These are phyloP conservation scores for Postia placenta DNA, from an alignment of 768 basidiomycete genomes.

Conservation along the genomic window DNA sequence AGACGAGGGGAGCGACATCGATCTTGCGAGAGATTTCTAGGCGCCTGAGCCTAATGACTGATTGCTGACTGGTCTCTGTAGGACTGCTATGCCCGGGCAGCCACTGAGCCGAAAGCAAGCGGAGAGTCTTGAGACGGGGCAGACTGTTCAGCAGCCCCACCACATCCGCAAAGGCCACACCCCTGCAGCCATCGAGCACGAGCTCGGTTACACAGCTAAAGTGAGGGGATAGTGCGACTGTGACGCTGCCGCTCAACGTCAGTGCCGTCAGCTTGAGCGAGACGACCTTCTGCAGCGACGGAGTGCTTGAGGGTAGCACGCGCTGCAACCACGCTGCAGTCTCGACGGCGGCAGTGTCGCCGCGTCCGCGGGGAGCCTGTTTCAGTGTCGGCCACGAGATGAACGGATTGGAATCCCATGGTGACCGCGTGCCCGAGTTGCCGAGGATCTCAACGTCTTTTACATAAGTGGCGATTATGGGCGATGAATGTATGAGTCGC, in stretches of 20 bases:
- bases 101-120: constrained; percentile 14
- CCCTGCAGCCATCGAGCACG: constrained; percentile 12
- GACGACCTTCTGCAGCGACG: constrained; percentile 1
- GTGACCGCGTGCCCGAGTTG: background rate
- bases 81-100: background rate
- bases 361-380: background rate
- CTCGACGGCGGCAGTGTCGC: constrained; percentile 1
- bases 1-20: constrained; percentile 12
- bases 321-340: constrained; percentile 4
- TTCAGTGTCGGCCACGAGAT: constrained; percentile 15
- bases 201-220: constrained; percentile 7
- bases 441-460: constrained; percentile 13
- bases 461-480: constrained; percentile 8
- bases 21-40: constrained; percentile 15
- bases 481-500: constrained; percentile 3
- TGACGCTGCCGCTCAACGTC: constrained; percentile 5
- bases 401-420: constrained; percentile 2
- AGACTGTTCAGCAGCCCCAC: constrained; percentile 7
- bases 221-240: constrained; percentile 4
- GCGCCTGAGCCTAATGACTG: background rate
- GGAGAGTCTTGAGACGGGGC: constrained; percentile 4
- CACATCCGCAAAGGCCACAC: constrained; percentile 12
- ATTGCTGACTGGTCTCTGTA: background rate
- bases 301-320: constrained; percentile 3
- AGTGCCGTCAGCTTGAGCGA: constrained; percentile 9